Base-by-base conservation (phyloP, 345 rosid genomes). In the Populus ilicifolia region DNA sequence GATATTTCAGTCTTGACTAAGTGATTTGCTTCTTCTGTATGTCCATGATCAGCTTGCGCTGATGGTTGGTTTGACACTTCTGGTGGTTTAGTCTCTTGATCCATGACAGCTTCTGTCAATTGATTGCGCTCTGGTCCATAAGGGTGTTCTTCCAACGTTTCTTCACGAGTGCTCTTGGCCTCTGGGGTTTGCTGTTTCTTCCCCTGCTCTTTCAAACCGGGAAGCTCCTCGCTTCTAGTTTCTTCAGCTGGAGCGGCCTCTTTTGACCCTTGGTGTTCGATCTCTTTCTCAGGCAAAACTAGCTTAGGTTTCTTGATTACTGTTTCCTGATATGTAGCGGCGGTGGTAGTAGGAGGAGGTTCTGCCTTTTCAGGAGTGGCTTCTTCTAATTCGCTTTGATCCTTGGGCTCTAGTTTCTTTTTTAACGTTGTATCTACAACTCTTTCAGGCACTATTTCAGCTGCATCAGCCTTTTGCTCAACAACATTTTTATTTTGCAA, bases 31-130 rank as follows among this genome's bases (percentile, higher is more conserved):
- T 56, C 44, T n/a, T 36, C 14, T 30, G 29, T 33, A 29, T 39
- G 43, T 52, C 71, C 56, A 8, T 71, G 77, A 56, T 79, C 77
- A 39, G 39, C 70, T 64, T 75, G 69, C 52, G 56, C 14, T 73
- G 73, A 52, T 52, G 59, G 2, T 13, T 46, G 73, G 17, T 35
- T 18, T 69, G 69, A 48, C n/a, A 14, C 14, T 39, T 79, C 80
- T 29, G 30, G 33, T 41, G 36, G 38, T 36, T 14, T 25, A 21
- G 80, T 48, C 56, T 21, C 63, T 74, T 46, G 54, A 72, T 59
- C 65, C 21, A 17, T 70, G 70, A 17, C 36, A 64, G 69, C n/a
- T 72, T 59, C 36, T 67, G 64, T 44, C 12, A 35, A 30, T 27
- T 72, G 33, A 56, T 35, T 48, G 69, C 68, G 39, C 29, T 74